phyloP scores from a whole-genome alignment of 176 grass and related monocot species.

The maize (Zea mays) region DNA sequence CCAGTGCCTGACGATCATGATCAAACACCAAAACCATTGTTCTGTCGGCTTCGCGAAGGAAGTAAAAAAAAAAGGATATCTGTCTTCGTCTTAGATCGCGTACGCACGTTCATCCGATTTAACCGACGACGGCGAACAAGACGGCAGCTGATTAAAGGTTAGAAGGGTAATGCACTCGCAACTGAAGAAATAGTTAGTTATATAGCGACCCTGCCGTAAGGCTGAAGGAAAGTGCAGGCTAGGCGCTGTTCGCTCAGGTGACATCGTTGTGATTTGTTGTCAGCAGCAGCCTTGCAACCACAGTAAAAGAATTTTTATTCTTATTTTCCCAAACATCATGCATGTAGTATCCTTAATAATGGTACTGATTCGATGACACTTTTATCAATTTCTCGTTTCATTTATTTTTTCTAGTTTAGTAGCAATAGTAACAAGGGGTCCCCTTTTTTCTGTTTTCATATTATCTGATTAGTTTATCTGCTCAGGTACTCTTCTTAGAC shows the following conservation, averaged over 20 bases:
- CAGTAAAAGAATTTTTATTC: not conserved
- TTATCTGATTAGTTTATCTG: not conserved
- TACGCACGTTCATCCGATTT: not conserved
- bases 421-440: not conserved
- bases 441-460: not conserved
- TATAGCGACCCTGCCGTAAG: constrained; percentile 1
- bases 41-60: not conserved
- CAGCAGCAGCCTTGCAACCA: not conserved
- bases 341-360: not conserved
- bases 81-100: not conserved
- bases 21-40: constrained; percentile 10
- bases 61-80: not conserved
- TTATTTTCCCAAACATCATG: not conserved
- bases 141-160: not conserved
- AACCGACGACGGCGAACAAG: not conserved
- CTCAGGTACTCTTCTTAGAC: too few relatives aligned
- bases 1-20: constrained; percentile 13
- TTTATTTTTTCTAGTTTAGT: not conserved
- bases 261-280: not conserved
- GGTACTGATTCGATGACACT: not conserved
- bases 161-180: not conserved
- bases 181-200: not conserved
- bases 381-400: not conserved
- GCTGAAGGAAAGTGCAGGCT: constrained; percentile 20
- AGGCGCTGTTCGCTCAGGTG: not conserved